Evolutionary conservation across 495 filamentous ascomycete species (phyloP), one percentile per base, ranked within the genome.

Genomic region (Niebla homalea): DNA sequence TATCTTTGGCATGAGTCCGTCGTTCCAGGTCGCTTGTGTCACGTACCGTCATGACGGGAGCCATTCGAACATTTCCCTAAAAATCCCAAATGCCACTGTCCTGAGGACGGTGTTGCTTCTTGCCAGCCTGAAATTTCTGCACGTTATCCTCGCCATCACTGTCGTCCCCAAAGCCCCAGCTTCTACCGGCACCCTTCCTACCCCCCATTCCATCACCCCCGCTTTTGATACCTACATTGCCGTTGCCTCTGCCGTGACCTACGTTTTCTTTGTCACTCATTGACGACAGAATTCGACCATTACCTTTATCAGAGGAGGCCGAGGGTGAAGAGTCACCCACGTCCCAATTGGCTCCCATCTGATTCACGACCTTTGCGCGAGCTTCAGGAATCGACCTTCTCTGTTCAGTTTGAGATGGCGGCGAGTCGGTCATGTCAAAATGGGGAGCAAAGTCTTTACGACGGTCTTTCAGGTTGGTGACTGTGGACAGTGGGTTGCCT

Each of bases 141-240:
- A 57, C 60, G 12, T 66, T 55, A 6, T 58, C 60, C 15, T 6
- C 74, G 65, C 83, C 82, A 87, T 35, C 48, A 41, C 51, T 47
- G 23, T 53, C 43, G 25, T 53, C 51, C 35, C 79, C 75, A 56
- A 75, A 74, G 12, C 73, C 66, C 83, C 83, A 87, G 54, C 65
- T 62, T 50, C 77, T 64, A n/a, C 66, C 67, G 15, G 70, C 57
- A 15, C 74, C 81, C 61, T 77, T 84, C 53, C 73, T 75, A 42
- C 81, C 81, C 26, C 84, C 84, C 79, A 86, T 87, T 22, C 84
- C 85, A 55, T 89, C 79, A 29, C 85, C 83, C 1, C 66, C 74
- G 36, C 74, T 81, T 48, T 67, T 64, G 53, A 83, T 79, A 35
- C 77, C 72, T 21, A 68, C 61, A 29, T 57, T 59, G 26, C 59